These are phyloP conservation scores for Melampsora americana DNA, from an alignment of 1,284 basidiomycete species.

Conservation along the genomic window DNA sequence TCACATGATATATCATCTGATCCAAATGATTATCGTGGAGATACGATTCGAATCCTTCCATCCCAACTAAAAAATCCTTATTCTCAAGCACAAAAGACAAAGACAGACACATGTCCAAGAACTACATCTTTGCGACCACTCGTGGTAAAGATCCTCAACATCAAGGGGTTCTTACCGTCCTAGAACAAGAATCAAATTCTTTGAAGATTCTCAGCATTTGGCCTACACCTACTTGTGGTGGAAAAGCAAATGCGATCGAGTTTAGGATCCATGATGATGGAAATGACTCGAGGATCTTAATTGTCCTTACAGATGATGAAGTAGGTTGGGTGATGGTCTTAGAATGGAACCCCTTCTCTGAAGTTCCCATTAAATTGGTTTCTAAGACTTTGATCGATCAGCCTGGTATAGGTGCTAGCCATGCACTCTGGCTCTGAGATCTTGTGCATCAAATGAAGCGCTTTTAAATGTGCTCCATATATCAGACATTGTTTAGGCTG, in stretches of 20 bases:
- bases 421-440: constrained; percentile 50
- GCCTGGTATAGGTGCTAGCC: constrained; percentile 48
- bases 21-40: constrained; percentile 47
- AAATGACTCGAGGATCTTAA: neutral
- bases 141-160: constrained; percentile 46
- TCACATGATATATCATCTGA: neutral
- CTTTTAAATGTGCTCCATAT: too few species aligned
- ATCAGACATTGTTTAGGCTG: too few species aligned
- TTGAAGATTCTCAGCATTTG: constrained; percentile 35
- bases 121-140: constrained; percentile 49
- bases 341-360: constrained; percentile 44
- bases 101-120: neutral
- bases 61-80: constrained; percentile 7
- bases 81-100: neutral
- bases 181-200: constrained; percentile 32
- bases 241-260: constrained; percentile 53
- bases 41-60: constrained; percentile 51
- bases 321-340: constrained; percentile 48
- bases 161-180: constrained; percentile 47
- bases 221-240: constrained; percentile 49
- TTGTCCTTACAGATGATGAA: constrained; percentile 51
- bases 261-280: constrained; percentile 41
- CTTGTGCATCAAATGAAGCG: too few species aligned
- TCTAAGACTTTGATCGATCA: constrained; percentile 46
- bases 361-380: constrained; percentile 33